Evolutionary conservation across 805 yeast species (phyloP).

Genomic region (Metschnikowia dekortorum): DNA sequence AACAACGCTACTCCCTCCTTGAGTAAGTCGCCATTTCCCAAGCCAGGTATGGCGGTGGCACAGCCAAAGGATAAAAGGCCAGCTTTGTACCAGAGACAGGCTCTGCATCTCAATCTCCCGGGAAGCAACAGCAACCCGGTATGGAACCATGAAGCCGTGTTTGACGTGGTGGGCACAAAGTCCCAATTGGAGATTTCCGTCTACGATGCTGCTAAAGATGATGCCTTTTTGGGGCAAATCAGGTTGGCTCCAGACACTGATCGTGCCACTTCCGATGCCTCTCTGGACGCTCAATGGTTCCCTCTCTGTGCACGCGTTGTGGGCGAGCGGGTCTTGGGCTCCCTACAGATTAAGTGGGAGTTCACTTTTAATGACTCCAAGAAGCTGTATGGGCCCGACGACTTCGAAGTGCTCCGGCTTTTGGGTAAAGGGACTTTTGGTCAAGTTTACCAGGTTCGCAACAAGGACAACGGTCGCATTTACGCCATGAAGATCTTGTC

Average conservation of each 20-base stretch:
- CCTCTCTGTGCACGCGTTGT: conserved; percentile 65
- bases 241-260: conserved; percentile 59
- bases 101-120: conserved; percentile 30
- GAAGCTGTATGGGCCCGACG: conserved; percentile 86
- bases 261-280: conserved; percentile 34
- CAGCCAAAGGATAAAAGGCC: conserved; percentile 23
- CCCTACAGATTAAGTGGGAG: conserved; percentile 68
- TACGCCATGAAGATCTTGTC: conserved; percentile 97
- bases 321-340: conserved; percentile 76
- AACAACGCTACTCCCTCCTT: conserved; percentile 68
- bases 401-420: conserved; percentile 85
- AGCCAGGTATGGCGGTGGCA: conserved; percentile 14
- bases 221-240: conserved; percentile 82
- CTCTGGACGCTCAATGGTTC: conserved; percentile 64
- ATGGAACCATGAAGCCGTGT: conserved; percentile 91
- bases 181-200: conserved; percentile 87
- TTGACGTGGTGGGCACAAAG: conserved; percentile 82
- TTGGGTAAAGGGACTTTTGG: conserved; percentile 98
- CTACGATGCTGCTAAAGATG: conserved; percentile 80
- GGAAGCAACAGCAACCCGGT: conserved; percentile 49
- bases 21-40: conserved; percentile 26
- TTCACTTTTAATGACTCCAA: conserved; percentile 62
- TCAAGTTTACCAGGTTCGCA: conserved; percentile 92
- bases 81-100: conserved; percentile 36
- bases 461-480: conserved; percentile 81